Conservation (phyloP, 257 asterid species). For the Dorcoceras hygrometricum region DNA sequence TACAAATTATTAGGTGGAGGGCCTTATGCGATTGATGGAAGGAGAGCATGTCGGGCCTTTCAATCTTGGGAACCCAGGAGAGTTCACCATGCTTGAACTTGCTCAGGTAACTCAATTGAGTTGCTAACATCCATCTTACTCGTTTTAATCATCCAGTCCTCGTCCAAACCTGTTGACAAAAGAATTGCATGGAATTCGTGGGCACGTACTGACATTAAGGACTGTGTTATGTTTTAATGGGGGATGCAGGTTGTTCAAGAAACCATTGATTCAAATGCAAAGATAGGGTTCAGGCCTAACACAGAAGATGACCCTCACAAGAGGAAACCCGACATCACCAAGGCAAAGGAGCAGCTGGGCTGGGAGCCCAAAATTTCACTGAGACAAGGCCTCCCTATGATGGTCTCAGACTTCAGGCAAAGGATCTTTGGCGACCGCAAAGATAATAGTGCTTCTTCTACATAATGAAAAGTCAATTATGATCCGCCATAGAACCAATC, state of each 20-base stretch:
- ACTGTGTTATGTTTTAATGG: neutral
- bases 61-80: slow-evolving; percentile 97
- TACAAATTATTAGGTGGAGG: slow-evolving; percentile 62
- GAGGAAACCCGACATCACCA: slow-evolving; percentile 89
- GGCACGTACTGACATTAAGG: neutral
- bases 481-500: neutral
- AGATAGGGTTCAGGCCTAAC: slow-evolving; percentile 81
- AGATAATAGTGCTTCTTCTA: slow-evolving; percentile 19
- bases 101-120: slow-evolving; percentile 56
- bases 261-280: slow-evolving; percentile 82
- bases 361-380: slow-evolving; percentile 95
- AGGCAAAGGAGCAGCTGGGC: slow-evolving; percentile 77
- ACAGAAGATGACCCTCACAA: slow-evolving; percentile 98
- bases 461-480: neutral
- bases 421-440: slow-evolving; percentile 85
- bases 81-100: slow-evolving; percentile 96
- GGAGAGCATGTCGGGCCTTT: slow-evolving; percentile 98
- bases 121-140: neutral
- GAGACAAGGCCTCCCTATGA: slow-evolving; percentile 82
- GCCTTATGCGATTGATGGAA: slow-evolving; percentile 94
- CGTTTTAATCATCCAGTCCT: too few species aligned
- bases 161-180: too few species aligned
- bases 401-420: slow-evolving; percentile 91
- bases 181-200: neutral
- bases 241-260: slow-evolving; percentile 78